These are phyloP conservation scores for Calonectria henricotiae DNA, from an alignment of 2,329 filamentous ascomycete species.

Conservation along the genomic window DNA sequence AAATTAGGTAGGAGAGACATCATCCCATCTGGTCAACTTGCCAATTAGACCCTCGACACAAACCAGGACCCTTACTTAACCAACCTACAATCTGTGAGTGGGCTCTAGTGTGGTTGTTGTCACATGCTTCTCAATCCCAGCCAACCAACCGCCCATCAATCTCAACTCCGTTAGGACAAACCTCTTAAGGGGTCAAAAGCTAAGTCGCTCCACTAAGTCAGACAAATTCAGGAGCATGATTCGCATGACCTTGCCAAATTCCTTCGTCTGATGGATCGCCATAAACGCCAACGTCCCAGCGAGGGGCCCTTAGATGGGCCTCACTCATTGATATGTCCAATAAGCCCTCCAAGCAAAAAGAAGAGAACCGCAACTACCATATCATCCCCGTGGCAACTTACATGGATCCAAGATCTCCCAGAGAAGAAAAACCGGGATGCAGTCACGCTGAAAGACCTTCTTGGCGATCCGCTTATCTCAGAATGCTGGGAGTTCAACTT, in stretches of 20 bases:
- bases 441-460: slow-evolving; percentile 76
- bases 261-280: slow-evolving; percentile 52
- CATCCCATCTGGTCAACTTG: neutral
- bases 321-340: slow-evolving; percentile 57
- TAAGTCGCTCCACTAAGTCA: neutral
- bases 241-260: neutral
- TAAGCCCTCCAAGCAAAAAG: slow-evolving; percentile 66
- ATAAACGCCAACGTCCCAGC: slow-evolving; percentile 55
- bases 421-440: slow-evolving; percentile 75
- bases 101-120: neutral
- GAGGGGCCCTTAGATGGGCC: slow-evolving; percentile 39
- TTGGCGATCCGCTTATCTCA: slow-evolving; percentile 82
- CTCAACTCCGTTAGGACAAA: neutral
- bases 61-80: neutral
- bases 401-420: slow-evolving; percentile 77
- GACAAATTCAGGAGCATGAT: neutral
- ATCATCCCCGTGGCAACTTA: slow-evolving; percentile 81
- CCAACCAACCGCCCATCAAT: neutral
- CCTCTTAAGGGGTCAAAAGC: neutral
- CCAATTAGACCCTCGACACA: neutral
- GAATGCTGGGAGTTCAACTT: slow-evolving; percentile 83
- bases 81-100: neutral
- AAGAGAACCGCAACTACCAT: slow-evolving; percentile 52
- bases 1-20: neutral
- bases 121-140: neutral